phyloP scores from a whole-genome alignment of 495 filamentous ascomycete genomes.

The Aspergillus mulundensis region DNA sequence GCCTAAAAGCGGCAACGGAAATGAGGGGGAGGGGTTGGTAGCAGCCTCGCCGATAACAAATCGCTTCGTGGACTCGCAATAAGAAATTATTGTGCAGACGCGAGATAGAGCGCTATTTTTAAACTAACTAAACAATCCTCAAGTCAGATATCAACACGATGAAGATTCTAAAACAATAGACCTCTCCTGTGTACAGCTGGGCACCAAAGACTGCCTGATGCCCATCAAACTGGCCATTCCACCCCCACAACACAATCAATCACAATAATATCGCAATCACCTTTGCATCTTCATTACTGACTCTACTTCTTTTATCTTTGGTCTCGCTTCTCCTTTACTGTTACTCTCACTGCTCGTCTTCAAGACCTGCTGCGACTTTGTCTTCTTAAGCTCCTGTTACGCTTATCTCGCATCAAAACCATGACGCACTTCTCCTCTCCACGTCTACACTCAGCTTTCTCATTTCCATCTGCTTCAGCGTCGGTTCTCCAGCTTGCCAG shows the following conservation, averaged over 20 bases:
- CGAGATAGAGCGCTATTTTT: neutral
- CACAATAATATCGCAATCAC: neutral
- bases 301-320: slow-evolving; percentile 11
- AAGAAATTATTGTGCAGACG: slow-evolving; percentile 2
- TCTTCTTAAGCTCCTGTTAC: neutral
- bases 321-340: slow-evolving; percentile 7
- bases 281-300: neutral
- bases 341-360: slow-evolving; percentile 1
- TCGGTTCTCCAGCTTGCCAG: slow-evolving; percentile 5
- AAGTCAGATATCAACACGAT: slow-evolving; percentile 5
- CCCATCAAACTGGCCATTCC: neutral
- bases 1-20: slow-evolving; percentile 16
- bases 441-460: slow-evolving; percentile 24
- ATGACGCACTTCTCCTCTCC: slow-evolving; percentile 41
- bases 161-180: slow-evolving; percentile 1
- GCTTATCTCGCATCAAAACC: slow-evolving; percentile 28
- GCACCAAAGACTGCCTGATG: slow-evolving; percentile 10
- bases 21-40: slow-evolving; percentile 20
- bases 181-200: slow-evolving; percentile 1
- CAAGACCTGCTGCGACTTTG: slow-evolving; percentile 1
- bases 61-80: neutral
- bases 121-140: neutral
- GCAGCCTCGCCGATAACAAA: slow-evolving; percentile 11
- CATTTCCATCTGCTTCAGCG: slow-evolving; percentile 27
- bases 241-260: neutral